A percentile compares a stretch with the other conserved stretches of the same genome.
These are phyloP conservation scores for Diplodia intermedia DNA, from an alignment of 2,329 filamentous ascomycete genomes.

Conservation along the genomic window DNA sequence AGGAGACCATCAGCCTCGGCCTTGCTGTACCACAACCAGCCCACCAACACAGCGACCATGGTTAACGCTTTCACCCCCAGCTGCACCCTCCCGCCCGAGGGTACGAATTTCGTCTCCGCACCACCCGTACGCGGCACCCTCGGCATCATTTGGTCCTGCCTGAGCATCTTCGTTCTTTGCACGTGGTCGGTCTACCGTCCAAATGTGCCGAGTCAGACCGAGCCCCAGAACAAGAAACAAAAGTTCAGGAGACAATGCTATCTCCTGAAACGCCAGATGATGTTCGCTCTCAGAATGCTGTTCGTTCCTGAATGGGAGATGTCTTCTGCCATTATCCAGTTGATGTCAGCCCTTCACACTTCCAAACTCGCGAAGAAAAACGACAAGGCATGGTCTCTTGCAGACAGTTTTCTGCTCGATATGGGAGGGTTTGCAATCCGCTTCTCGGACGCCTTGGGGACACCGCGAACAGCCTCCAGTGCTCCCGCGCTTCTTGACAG, in stretches of 20 bases:
- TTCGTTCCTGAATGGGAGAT: not conserved
- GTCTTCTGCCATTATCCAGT: not conserved
- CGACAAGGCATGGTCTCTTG: not conserved
- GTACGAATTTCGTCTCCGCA: not conserved
- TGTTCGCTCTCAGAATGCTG: not conserved
- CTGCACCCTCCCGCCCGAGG: not conserved
- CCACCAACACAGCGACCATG: not conserved
- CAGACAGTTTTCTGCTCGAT: not conserved
- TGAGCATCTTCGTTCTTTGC: conserved; percentile 7
- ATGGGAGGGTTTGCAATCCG: not conserved
- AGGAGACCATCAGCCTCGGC: not conserved
- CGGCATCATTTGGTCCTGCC: not conserved
- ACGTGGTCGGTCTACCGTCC: not conserved
- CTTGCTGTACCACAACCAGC: not conserved
- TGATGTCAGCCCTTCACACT: not conserved
- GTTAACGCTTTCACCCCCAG: not conserved
- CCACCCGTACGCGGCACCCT: not conserved
- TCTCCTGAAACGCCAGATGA: not conserved
- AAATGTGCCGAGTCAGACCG: not conserved
- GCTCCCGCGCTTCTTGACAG: not conserved
- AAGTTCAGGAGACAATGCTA: not conserved
- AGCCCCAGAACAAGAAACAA: not conserved
- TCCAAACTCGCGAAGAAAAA: not conserved
- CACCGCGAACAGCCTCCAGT: no score
- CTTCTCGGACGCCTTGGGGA: not conserved